Percentiles rank a stretch among this genome's conserved stretches.
These are phyloP conservation scores for Umbelopsis isabellina DNA, from an alignment of 192 early-diverging fungal species.

Conservation along the genomic window DNA sequence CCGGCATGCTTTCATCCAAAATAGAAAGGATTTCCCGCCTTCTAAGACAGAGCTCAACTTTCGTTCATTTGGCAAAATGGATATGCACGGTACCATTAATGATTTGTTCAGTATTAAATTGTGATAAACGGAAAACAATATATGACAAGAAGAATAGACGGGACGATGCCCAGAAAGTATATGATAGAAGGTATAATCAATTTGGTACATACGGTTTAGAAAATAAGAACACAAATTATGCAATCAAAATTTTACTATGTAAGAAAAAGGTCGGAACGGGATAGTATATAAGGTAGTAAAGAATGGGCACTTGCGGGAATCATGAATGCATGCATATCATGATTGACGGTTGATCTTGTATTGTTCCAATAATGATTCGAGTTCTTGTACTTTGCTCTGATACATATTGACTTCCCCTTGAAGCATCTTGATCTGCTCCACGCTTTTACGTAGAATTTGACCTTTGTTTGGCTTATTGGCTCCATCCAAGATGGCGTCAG, in stretches of 20 bases:
- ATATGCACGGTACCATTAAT: background rate
- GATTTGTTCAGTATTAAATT: no score
- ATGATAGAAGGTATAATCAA: background rate
- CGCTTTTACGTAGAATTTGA: constrained; percentile 89
- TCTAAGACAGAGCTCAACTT: background rate
- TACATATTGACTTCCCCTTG: constrained; percentile 35
- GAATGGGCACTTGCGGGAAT: background rate
- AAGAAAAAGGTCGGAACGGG: background rate
- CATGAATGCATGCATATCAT: constrained; percentile 1
- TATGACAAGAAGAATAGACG: constrained; percentile 3
- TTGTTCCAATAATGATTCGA: constrained; percentile 35
- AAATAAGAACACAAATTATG: background rate
- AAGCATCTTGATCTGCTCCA: constrained; percentile 80
- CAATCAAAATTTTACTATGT: background rate
- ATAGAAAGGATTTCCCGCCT: constrained; percentile 8
- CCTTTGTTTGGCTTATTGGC: constrained; percentile 95
- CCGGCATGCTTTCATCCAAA: constrained; percentile 2
- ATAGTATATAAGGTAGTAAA: constrained; percentile 3
- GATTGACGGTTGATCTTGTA: background rate
- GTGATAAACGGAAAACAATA: background rate
- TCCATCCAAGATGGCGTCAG: constrained; percentile 75
- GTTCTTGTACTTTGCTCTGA: constrained; percentile 35
- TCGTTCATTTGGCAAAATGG: constrained; percentile 18
- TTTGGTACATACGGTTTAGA: background rate
- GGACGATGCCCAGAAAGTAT: background rate